Evolutionary conservation across 208 protist genomes (phyloP).

Genomic region (Wallacemonas sp.): DNA sequence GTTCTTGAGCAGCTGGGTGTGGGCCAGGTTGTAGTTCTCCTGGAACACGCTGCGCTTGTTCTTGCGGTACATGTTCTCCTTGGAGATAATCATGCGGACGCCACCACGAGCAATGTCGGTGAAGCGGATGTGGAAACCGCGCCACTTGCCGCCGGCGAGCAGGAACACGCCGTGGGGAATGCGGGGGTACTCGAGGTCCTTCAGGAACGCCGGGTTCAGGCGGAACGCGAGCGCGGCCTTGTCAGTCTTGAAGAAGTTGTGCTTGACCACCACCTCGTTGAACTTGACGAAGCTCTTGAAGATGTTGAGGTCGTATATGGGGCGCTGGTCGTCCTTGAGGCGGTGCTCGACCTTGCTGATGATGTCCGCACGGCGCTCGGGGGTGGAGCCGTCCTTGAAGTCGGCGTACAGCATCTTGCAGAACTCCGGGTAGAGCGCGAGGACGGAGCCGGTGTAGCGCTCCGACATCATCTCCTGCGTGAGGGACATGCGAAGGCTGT

Average conservation of each 20-base stretch:
- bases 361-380: conserved; percentile 57
- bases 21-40: conserved; percentile 97
- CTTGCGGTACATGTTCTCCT: conserved; percentile 80
- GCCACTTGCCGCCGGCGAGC: conserved; percentile 92
- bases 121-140: conserved; percentile 97
- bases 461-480: conserved; percentile 91
- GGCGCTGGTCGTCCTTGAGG: conserved; percentile 77
- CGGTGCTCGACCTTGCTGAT: conserved; percentile 54
- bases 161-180: conserved; percentile 93
- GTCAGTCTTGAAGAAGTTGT: conserved; percentile 96
- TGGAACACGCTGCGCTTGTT: conserved; percentile 94
- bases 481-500: conserved; percentile 79
- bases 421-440: conserved; percentile 82
- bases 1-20: conserved; percentile 96
- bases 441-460: conserved; percentile 77
- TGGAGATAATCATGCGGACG: conserved; percentile 95
- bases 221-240: conserved; percentile 93
- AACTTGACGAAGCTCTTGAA: conserved; percentile 90
- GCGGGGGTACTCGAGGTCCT: conserved; percentile 75
- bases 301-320: conserved; percentile 73
- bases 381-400: conserved; percentile 76
- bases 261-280: conserved; percentile 93
- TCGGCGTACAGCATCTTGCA: conserved; percentile 90
- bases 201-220: conserved; percentile 84
- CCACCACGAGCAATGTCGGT: conserved; percentile 95